Base-by-base conservation (phyloP, 2,329 filamentous ascomycete genomes). In the Microsporum canis region DNA sequence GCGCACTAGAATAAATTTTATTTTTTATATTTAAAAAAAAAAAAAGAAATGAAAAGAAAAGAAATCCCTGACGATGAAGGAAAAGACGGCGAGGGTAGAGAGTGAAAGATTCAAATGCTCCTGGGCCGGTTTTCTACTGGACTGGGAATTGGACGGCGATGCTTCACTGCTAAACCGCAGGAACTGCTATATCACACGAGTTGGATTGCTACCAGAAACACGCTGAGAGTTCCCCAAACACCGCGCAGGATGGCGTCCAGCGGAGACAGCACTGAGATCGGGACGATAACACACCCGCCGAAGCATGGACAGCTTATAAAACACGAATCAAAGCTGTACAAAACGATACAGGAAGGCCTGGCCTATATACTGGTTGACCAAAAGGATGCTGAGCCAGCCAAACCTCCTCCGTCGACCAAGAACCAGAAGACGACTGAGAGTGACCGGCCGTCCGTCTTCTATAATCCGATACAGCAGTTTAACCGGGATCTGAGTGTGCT, bases 381-480 rank as follows among this genome's bases (percentile, higher is more conserved):
- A 14, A 53, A 34, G 14, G 49, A 53, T 14, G 49, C 49, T 34
- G 49, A 53, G 14, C 49, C 49, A 14, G 33, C 55, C 55, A 38
- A 57, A 27, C 55, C 55, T 14, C 84, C 85, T 69, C 78, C 66
- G 71, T 76, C 65, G 71, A 81, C 73, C 66, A 76, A 77, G 53
- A 78, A 78, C 63, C 71, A 66, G 43, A 71, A 76, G 63, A 66
- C 73, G 33, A 73, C 79, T 61, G 82, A 84, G 68, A 77, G 81
- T 62, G 80, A 84, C 43, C 82, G 86, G 67, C 88, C 92, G 68
- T 79, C 80, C 38, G 95, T 99, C 61, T 99, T 99, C 71, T 99
- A 99, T 81, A 99, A 99, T 68, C 92, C 94, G 0, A 96, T 99
- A 60, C 94, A 99, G 72, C 94, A 99, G 72, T 99, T 97, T 80